Evolutionary conservation across 2,329 filamentous ascomycete genomes (phyloP), one percentile per base, ranked within the genome.

Genomic region (Colletotrichum sp.): DNA sequence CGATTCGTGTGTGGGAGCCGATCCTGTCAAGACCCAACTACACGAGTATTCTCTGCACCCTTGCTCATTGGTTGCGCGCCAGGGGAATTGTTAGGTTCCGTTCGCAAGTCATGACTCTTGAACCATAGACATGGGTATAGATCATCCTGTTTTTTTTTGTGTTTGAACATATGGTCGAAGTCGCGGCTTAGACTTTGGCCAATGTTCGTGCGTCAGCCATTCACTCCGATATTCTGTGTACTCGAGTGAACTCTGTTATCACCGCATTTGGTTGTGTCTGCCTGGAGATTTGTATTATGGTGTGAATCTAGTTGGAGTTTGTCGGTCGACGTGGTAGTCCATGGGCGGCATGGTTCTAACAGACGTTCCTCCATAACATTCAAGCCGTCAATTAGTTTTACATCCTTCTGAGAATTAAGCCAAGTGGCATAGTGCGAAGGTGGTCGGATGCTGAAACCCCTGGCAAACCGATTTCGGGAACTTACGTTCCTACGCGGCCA

Each of bases 51-150:
- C 9, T 44, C 18, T 1, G 0, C 44, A 13, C 18, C n/a, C 18
- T 1, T 49, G 44, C n/a, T 16, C 10, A 49, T 49, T 49, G 44
- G 10, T 21, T 49, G 44, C 10, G 44, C 3, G n/a, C 6, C 10
- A 21, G n/a, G 18, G 18, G 8, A 0, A 12, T 49, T 49, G 3
- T 12, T 3, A 21, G 8, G 3, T 0, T 21, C 5, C 18, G 3
- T 49, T n/a, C 0, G 1, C 3, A 49, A n/a, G 9, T 49, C 39
- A 49, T 49, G 18, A n/a, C 18, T n/a, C 1, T 49, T 21, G n/a
- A 1, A 1, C 36, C 1, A 26, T 26, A 6, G 1, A 16, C 18
- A 49, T n/a, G 16, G 44, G n/a, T 8, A n/a, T 49, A n/a, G 10
- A 7, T 21, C 1, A 2, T 18, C 10, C 8, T 16, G 34, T 3